A percentile compares a stretch with the other conserved stretches of the same genome.
These are phyloP conservation scores for Orbilia javanica DNA, from an alignment of 2,329 filamentous ascomycete species.

Conservation along the genomic window DNA sequence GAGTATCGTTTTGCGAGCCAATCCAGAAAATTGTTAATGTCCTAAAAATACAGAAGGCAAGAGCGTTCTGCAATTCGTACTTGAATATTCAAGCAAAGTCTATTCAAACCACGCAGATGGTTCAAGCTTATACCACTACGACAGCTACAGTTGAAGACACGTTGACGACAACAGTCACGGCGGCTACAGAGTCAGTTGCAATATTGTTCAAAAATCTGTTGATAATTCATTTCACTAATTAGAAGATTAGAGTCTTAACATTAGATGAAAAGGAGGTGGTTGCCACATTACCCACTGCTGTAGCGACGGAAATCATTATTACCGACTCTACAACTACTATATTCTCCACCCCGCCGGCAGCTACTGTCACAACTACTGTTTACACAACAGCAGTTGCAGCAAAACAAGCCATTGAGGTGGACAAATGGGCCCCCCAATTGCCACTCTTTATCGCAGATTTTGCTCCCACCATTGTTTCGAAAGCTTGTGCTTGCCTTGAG, in stretches of 20 bases:
- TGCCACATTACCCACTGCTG: conserved; percentile 2
- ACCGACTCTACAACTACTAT: background rate
- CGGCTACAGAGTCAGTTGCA: conserved; percentile 20
- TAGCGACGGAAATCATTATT: background rate
- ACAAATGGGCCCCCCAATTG: conserved; percentile 9
- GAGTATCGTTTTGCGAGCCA: background rate
- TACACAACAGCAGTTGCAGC: conserved; percentile 8
- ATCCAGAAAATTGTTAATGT: conserved; percentile 10
- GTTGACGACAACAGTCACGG: conserved; percentile 5
- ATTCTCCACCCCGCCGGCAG: background rate
- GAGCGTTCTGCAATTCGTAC: conserved; percentile 12
- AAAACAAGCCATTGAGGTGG: background rate
- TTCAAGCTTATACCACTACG: conserved; percentile 15
- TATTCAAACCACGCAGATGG: background rate
- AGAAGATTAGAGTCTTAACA: background rate
- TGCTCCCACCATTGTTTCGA: conserved; percentile 30
- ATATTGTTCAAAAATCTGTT: background rate
- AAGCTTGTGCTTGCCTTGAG: conserved; percentile 34
- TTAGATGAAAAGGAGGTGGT: background rate
- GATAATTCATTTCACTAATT: background rate
- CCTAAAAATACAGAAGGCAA: conserved; percentile 7
- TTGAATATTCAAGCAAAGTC: conserved; percentile 15
- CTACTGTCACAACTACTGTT: conserved; percentile 23
- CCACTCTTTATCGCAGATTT: conserved; percentile 12
- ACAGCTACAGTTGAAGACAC: conserved; percentile 8